Evolutionary conservation across 164 flowering plant genomes (phyloP), one percentile per base, ranked within the genome.

Genomic region (Nymphaea thermarum): DNA sequence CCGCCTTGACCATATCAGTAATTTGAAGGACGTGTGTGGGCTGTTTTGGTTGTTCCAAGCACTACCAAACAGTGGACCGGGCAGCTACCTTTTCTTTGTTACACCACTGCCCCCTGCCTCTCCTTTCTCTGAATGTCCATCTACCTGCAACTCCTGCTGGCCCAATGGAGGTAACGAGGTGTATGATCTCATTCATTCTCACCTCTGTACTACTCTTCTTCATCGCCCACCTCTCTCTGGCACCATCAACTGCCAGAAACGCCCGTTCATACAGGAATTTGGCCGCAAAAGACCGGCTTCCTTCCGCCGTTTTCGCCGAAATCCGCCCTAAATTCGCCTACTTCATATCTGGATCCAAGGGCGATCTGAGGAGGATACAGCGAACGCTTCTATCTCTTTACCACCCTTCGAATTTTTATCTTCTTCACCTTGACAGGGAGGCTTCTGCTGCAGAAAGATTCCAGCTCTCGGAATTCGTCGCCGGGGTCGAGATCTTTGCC

Each of bases 301-400:
- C 43, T 42, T 45, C 36, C 42, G 68, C 67, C 3, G 67, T 69
- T 61, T 17, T 75, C 67, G 43, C 64, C 3, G 63, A 78, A 2
- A 84, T 85, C 64, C 87, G 87, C 0, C 88, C 77, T 11, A 72
- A 84, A 2, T 90, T 93, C 66, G 96, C 98, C 47, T 93, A 89
- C 83, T 71, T 93, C 47, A 89, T 93, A 70, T 93, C 98, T 0
- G 96, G 93, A 4, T 85, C 97, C 3, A 78, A 70, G 42, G 95
- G 93, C 0, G 98, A 93, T 72, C 60, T 78, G 44, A 15, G 15
- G 53, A 82, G 74, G 74, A 81, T 93, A 6, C 84, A 82, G 71
- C 79, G 98, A 18, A 44, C 79, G 12, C 45, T 93, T 17, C 76
- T 64, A 1, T 87, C 95, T 0, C 77, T 91, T 2, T 91, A 91